phyloP scores from a whole-genome alignment of 768 basidiomycete genomes.

The Tulasnella sp. region DNA sequence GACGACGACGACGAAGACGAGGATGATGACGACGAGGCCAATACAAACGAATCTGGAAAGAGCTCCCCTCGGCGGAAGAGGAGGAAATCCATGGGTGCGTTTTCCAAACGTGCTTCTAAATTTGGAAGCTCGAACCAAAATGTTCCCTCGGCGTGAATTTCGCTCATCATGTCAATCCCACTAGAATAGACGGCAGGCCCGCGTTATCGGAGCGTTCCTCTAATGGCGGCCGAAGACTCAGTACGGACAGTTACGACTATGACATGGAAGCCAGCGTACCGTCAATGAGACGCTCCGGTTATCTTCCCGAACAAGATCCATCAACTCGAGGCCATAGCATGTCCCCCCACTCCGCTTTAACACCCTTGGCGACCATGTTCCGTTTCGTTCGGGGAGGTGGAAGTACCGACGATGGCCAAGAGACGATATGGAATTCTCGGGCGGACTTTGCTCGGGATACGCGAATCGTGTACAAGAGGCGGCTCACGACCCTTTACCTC shows the following conservation, averaged over 20 bases:
- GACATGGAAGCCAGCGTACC: slow-evolving; percentile 8
- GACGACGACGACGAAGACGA: slow-evolving; percentile 39
- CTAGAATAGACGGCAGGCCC: no score
- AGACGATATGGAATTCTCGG: slow-evolving; percentile 64
- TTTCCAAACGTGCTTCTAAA: background rate
- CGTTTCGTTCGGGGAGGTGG: slow-evolving; percentile 25
- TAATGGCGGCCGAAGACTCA: background rate
- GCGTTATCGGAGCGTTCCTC: no score
- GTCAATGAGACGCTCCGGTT: background rate
- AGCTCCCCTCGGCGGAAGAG: slow-evolving; percentile 3
- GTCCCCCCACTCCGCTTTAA: slow-evolving; percentile 21
- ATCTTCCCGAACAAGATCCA: background rate
- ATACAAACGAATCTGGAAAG: slow-evolving; percentile 1
- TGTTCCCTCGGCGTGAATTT: no score
- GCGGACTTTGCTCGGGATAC: slow-evolving; percentile 77
- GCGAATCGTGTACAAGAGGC: slow-evolving; percentile 77
- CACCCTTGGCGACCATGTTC: slow-evolving; percentile 38
- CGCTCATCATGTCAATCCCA: background rate
- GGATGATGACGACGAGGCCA: slow-evolving; percentile 49
- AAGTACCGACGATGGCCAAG: slow-evolving; percentile 24
- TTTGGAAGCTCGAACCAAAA: background rate
- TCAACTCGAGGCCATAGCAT: background rate
- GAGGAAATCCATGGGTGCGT: background rate
- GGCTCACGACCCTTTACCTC: slow-evolving; percentile 75
- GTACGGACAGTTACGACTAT: background rate